Percentiles rank a stretch among this genome's conserved stretches.
phyloP scores from a whole-genome alignment of 108 stramenopile species.

The Cyclotella distinguenda region DNA sequence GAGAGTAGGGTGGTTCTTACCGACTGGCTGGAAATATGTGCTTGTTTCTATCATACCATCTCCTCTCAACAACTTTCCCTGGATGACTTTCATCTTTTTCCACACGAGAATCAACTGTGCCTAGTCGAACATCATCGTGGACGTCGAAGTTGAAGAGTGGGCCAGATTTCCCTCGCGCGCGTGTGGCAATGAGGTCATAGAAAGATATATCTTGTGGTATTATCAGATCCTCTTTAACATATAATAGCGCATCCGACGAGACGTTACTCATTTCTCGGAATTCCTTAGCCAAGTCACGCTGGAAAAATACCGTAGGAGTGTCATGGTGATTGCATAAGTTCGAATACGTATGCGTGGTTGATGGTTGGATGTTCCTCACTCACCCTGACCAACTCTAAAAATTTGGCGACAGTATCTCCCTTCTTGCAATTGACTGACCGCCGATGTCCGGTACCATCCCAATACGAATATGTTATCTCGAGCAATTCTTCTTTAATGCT shows the following conservation, averaged over 20 bases:
- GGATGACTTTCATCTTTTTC: conserved; percentile 98
- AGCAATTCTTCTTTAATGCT: conserved; percentile 77
- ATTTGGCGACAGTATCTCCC: conserved; percentile 88
- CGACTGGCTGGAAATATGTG: conserved; percentile 95
- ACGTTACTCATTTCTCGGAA: conserved; percentile 82
- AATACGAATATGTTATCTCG: conserved; percentile 94
- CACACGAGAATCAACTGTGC: conserved; percentile 77
- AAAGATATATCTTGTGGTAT: conserved; percentile 94
- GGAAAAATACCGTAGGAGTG: neutral
- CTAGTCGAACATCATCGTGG: conserved; percentile 93
- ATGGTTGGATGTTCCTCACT: too few species aligned
- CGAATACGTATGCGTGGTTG: too few species aligned
- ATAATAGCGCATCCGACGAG: conserved; percentile 85
- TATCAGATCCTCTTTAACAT: conserved; percentile 99
- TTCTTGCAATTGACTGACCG: conserved; percentile 70
- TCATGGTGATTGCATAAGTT: too few species aligned
- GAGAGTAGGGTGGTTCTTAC: neutral
- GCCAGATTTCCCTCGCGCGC: conserved; percentile 91
- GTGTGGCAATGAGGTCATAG: conserved; percentile 95
- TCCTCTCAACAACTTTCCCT: conserved; percentile 93
- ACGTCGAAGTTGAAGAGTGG: conserved; percentile 97
- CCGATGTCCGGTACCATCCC: conserved; percentile 97
- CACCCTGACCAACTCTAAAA: conserved; percentile 81
- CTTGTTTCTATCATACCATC: conserved; percentile 97
- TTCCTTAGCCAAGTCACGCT: conserved; percentile 67